Evolutionary conservation across 2,329 filamentous ascomycete species (phyloP), one percentile per base, ranked within the genome.

Genomic region (Volutella citrinella): DNA sequence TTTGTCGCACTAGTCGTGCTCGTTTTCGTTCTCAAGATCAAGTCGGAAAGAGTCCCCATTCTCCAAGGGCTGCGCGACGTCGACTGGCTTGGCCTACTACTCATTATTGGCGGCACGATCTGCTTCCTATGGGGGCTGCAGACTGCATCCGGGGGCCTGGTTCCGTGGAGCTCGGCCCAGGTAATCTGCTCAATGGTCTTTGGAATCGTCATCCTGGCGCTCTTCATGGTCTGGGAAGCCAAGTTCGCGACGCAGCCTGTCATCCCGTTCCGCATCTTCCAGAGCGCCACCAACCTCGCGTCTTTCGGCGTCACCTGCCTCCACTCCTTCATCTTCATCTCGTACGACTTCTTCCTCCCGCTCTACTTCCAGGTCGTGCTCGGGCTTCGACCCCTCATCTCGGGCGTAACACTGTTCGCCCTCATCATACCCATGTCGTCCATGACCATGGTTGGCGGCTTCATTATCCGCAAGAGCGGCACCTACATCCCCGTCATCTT

Each of bases 121-220:
- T 91, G 94, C 84, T 71, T 95, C 42, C 77, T 95, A 2, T 79
- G 95, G 26, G 89, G 87, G 1, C 76, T 95, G 4, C 84, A 94
- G 54, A 87, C 89, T 39, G 89, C 88, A 25, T 51, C 48, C 8
- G 88, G 87, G 27, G 75, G 87, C 18, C 70, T 72, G 13, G 77
- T 76, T 35, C 80, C 88, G 2, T 95, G 87, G 88, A 63, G 63
- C 31, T 89, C 84, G 0, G 69, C 83, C 3, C 80, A 76, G 2
- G 84, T 90, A 14, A 72, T 94, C 49, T 89, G 84, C 52, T 69
- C 94, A n/a, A 71, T 94, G 44, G 65, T 91, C 27, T 88, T 90
- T 47, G 87, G 87, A 9, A 54, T 76, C 7, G 34, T 84, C 18
- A 72, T 74, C 9, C 68, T 84, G 32, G 72, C 44, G 10, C 42